Percentiles rank a stretch among this genome's conserved stretches.
Evolutionary conservation across 805 yeast species (phyloP).

Genomic region (Danielia reshetovae): DNA sequence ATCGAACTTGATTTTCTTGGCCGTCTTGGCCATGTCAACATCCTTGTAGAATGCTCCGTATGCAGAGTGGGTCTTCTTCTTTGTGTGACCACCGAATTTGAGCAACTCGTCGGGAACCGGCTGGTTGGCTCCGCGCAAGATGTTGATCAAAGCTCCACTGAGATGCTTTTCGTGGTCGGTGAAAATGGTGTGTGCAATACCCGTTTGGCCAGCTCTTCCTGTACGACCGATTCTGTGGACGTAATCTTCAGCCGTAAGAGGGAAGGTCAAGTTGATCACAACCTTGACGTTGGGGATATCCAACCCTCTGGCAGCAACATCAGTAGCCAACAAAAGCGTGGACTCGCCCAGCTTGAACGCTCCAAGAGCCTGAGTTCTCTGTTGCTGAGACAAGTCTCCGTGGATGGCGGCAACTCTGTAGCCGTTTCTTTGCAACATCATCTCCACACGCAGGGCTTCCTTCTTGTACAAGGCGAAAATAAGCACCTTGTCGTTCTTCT

Average conservation of each 20-base stretch:
- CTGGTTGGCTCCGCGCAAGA: constrained; percentile 90
- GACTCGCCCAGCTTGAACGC: constrained; percentile 79
- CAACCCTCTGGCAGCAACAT: constrained; percentile 96
- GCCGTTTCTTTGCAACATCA: constrained; percentile 65
- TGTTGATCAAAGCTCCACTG: constrained; percentile 90
- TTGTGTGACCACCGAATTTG: constrained; percentile 96
- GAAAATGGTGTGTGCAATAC: constrained; percentile 91
- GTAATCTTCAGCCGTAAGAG: constrained; percentile 92
- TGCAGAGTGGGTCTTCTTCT: constrained; percentile 96
- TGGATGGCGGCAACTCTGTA: constrained; percentile 89
- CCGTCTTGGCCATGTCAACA: constrained; percentile 78
- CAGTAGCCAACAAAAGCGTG: constrained; percentile 85
- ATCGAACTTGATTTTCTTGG: constrained; percentile 86
- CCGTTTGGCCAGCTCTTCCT: constrained; percentile 95
- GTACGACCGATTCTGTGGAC: constrained; percentile 98
- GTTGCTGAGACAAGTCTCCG: constrained; percentile 91
- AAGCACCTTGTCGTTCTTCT: constrained; percentile 74
- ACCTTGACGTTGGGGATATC: constrained; percentile 97
- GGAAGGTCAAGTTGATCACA: constrained; percentile 93
- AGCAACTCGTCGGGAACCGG: constrained; percentile 91
- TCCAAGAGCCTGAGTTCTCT: constrained; percentile 83
- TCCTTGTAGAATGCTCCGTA: constrained; percentile 97
- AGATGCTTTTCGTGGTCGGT: constrained; percentile 96
- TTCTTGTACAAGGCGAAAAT: constrained; percentile 94
- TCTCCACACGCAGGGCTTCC: constrained; percentile 91